A percentile compares a stretch with the other conserved stretches of the same genome.
Conservation (phyloP, 2,329 filamentous ascomycete species). For the Basipetospora chlamydospora region DNA sequence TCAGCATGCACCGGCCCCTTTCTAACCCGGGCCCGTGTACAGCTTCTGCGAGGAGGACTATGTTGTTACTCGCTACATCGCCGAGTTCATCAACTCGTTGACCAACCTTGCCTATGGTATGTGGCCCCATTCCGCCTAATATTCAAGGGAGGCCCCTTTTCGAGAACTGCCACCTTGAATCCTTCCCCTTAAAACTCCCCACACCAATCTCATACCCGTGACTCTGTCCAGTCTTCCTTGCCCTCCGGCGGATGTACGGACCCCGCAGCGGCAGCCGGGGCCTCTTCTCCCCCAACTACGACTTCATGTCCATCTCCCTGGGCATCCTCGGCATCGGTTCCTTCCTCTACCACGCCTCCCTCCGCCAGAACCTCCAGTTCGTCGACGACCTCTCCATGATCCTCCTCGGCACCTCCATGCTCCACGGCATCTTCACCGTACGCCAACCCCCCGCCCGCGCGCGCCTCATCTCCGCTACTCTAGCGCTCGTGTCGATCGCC, state of each 20-base stretch:
- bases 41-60: conserved; percentile 34
- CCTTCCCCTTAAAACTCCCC: too few species aligned
- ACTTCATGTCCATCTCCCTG: conserved; percentile 27
- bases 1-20: too few species aligned
- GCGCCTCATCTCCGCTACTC: conserved; percentile 18
- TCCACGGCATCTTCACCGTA: conserved; percentile 32
- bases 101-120: conserved; percentile 22
- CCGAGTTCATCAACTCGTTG: conserved; percentile 28
- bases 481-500: conserved; percentile 22
- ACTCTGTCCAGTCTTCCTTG: conserved; percentile 30
- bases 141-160: too few species aligned
- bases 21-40: too few species aligned
- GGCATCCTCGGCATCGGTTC: conserved; percentile 27
- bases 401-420: conserved; percentile 33
- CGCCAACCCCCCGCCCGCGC: conserved; percentile 21
- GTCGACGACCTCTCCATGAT: conserved; percentile 47
- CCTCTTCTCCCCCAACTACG: conserved; percentile 17
- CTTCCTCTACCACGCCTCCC: conserved; percentile 27
- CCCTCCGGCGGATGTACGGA: conserved; percentile 22
- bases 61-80: conserved; percentile 25
- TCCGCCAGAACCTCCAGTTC: conserved; percentile 27
- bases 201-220: too few species aligned
- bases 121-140: too few species aligned
- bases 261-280: conserved; percentile 14
- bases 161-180: not conserved